Base-by-base conservation (phyloP, 192 early-diverging fungal species). In the Coemansia sp. region DNA sequence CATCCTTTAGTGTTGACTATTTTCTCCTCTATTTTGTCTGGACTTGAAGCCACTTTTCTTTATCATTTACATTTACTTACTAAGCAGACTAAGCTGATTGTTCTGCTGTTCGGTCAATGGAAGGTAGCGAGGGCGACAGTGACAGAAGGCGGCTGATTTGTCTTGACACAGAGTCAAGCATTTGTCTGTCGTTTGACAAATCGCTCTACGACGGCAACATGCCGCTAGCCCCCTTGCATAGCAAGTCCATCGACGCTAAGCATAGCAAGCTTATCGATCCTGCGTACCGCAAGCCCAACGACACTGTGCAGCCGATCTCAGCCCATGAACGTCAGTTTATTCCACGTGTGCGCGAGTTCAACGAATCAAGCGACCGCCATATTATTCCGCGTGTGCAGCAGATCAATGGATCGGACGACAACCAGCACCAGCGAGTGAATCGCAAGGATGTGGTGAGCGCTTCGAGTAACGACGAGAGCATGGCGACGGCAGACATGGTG, bases 331-430 rank as follows among this genome's bases (percentile, higher is more conserved):
- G 29, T 31, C 29, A 31, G 29, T 31, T 31, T 31, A 5, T 31
- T 31, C 29, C 29, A 31, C 29, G 6, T 6, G 29, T 31, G 29
- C 6, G 8, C 29, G 6, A 31, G 29, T 6, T 31, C 6, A 31
- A 31, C 6, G 29, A 31, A 31, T 25, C 50, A 3, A 12, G 6
- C 22, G 38, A 54, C 22, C 72, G 53, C 11, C 65, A 72, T 17
- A 65, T 72, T 57, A 38, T 77, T 8, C 75, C 75, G n/a, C 65
- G 65, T 6, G 31, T 77, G 7, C 62, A 27, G 16, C 66, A 77
- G 48, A 25, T 77, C 21, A 56, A 72, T 14, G 69, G 69, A 3
- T 77, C 75, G 11, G 71, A 63, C 66, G 75, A 77, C 49, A 77
- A 69, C 39, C 74, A 77, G 31, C 74, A 72, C 22, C 51, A 56